Evolutionary conservation across 164 flowering plant genomes (phyloP).

Genomic region (Kingdonia uniflora): DNA sequence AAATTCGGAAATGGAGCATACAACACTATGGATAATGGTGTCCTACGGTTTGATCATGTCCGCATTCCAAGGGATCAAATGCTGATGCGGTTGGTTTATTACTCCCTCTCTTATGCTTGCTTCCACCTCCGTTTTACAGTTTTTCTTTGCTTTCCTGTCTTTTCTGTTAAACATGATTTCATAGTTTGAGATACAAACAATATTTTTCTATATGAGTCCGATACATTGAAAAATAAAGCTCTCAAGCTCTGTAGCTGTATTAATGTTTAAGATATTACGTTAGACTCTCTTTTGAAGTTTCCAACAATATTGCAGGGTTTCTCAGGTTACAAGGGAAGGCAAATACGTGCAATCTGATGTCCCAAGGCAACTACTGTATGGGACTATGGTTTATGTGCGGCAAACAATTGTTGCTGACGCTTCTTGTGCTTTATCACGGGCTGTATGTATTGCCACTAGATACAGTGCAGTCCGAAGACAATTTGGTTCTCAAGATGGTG

Average conservation of each 20-base stretch:
- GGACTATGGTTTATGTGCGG: constrained; percentile 94
- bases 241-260: no score
- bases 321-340: constrained; percentile 86
- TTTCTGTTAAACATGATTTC: neutral
- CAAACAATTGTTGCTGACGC: constrained; percentile 86
- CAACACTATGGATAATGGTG: constrained; percentile 95
- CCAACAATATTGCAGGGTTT: constrained; percentile 39
- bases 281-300: neutral
- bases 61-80: constrained; percentile 92
- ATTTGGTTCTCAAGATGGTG: constrained; percentile 87
- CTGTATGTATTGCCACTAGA: constrained; percentile 90
- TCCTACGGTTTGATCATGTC: constrained; percentile 75
- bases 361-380: constrained; percentile 86
- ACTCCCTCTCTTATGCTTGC: neutral
- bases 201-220: no score
- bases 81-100: constrained; percentile 72
- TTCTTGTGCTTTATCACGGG: constrained; percentile 77
- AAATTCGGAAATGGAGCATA: constrained; percentile 98
- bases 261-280: no score
- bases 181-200: no score
- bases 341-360: constrained; percentile 67
- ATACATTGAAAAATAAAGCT: no score
- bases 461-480: constrained; percentile 97
- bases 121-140: neutral
- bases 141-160: neutral